Conservation (phyloP, 768 basidiomycete genomes). For the Phlegmacium glaucopus region DNA sequence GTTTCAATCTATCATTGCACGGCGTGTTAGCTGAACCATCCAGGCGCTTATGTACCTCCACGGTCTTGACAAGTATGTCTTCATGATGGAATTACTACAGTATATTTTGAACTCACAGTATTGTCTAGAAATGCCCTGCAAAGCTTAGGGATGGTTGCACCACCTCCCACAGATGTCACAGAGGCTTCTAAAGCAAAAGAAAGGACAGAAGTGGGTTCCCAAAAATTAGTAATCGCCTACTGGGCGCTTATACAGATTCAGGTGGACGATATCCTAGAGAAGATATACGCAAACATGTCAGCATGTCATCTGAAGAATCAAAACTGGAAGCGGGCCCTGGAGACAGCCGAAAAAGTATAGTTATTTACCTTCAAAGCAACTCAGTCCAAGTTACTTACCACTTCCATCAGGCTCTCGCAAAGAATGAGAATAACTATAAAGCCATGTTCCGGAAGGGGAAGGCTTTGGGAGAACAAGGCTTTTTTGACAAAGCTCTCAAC, state of each 20-base stretch:
- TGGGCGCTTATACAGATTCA: slow-evolving; percentile 22
- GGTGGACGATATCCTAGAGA: slow-evolving; percentile 76
- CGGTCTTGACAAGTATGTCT: slow-evolving; percentile 72
- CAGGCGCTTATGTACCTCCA: slow-evolving; percentile 71
- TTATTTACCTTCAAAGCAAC: not conserved
- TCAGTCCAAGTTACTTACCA: not conserved
- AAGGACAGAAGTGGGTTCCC: slow-evolving; percentile 57
- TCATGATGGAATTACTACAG: not conserved
- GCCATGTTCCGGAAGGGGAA: slow-evolving; percentile 81
- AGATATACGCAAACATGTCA: slow-evolving; percentile 82
- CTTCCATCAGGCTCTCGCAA: slow-evolving; percentile 56
- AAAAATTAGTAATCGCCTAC: not conserved
- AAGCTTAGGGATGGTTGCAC: slow-evolving; percentile 42
- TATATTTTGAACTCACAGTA: not conserved
- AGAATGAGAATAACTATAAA: slow-evolving; percentile 75
- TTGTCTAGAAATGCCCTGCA: slow-evolving; percentile 50
- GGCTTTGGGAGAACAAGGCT: slow-evolving; percentile 73
- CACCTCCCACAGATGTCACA: slow-evolving; percentile 22
- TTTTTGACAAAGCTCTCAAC: slow-evolving; percentile 67
- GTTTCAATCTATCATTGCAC: slow-evolving; percentile 8
- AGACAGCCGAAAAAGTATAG: slow-evolving; percentile 74
- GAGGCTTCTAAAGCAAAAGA: slow-evolving; percentile 43
- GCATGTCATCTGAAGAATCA: slow-evolving; percentile 78
- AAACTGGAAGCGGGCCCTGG: slow-evolving; percentile 76
- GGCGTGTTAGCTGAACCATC: slow-evolving; percentile 1